Evolutionary conservation across 257 asterid genomes (phyloP).

Genomic region (Phtheirospermum japonicum): DNA sequence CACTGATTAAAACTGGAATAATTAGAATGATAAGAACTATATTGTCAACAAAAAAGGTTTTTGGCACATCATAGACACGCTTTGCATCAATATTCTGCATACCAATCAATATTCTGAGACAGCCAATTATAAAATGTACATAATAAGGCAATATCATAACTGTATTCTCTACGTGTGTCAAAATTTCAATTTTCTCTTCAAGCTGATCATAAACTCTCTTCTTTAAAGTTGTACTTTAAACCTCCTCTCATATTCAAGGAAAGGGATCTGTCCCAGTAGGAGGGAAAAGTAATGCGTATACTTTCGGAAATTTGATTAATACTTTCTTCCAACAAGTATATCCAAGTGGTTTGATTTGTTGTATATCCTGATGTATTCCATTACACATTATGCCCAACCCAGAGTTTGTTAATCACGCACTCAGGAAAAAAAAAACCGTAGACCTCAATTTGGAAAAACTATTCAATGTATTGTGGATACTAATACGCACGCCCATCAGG

Average conservation of each 20-base stretch:
- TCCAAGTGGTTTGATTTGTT: background rate
- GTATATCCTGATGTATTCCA: background rate
- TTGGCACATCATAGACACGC: background rate
- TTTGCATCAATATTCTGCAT: background rate
- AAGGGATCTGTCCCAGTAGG: background rate
- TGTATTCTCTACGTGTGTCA: background rate
- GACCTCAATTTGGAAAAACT: background rate
- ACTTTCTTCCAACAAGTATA: background rate
- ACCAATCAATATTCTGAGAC: background rate
- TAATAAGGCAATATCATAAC: background rate
- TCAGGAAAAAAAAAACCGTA: background rate
- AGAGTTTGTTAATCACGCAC: slow-evolving; percentile 6
- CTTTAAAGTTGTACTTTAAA: background rate
- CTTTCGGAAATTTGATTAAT: background rate
- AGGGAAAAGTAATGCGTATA: background rate
- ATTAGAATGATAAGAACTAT: slow-evolving; percentile 2
- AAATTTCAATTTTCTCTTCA: slow-evolving; percentile 8
- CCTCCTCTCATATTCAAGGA: background rate
- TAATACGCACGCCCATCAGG: slow-evolving; percentile 6
- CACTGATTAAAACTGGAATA: too few relatives aligned
- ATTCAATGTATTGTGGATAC: background rate
- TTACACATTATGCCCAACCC: background rate
- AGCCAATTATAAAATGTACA: background rate
- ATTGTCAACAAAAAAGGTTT: background rate
- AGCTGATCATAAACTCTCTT: slow-evolving; percentile 7